Evolutionary conservation across 2,329 filamentous ascomycete genomes (phyloP).

Genomic region (Epichloe glyceriae): DNA sequence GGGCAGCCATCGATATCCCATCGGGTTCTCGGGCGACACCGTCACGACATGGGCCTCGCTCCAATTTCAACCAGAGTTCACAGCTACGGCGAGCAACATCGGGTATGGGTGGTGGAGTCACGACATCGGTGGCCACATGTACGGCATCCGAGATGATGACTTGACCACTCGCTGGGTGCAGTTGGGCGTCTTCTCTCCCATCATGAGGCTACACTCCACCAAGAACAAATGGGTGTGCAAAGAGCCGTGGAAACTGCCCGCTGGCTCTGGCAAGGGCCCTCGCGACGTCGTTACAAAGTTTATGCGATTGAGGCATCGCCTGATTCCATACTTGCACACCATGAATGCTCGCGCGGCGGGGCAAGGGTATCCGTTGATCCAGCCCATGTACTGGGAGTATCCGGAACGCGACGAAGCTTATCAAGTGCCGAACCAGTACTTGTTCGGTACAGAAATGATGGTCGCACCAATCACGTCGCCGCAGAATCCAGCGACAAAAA

Average conservation of each 20-base stretch:
- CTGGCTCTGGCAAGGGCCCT: constrained; percentile 30
- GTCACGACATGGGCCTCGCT: constrained; percentile 47
- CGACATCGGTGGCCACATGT: constrained; percentile 52
- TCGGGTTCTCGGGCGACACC: constrained; percentile 52
- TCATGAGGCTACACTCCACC: constrained; percentile 47
- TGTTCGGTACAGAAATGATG: constrained; percentile 43
- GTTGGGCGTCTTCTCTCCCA: constrained; percentile 46
- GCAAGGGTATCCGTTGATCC: constrained; percentile 38
- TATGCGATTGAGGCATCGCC: constrained; percentile 40
- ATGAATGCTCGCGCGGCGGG: constrained; percentile 35
- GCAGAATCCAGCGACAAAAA: constrained; percentile 30
- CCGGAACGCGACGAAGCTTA: constrained; percentile 41
- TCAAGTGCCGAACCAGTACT: constrained; percentile 41
- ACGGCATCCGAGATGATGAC: constrained; percentile 43
- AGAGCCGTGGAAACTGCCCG: constrained; percentile 41
- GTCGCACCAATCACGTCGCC: constrained; percentile 43
- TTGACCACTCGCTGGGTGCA: constrained; percentile 48
- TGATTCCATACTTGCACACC: constrained; percentile 48
- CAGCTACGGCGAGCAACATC: constrained; percentile 52
- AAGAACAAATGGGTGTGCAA: constrained; percentile 45
- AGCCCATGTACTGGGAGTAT: constrained; percentile 51
- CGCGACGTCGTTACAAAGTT: constrained; percentile 33
- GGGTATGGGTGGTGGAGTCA: constrained; percentile 59
- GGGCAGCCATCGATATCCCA: constrained; percentile 49
- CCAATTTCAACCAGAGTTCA: constrained; percentile 53